phyloP scores from a whole-genome alignment of 768 basidiomycete species.

The Tylopilus rubrobrunneus region DNA sequence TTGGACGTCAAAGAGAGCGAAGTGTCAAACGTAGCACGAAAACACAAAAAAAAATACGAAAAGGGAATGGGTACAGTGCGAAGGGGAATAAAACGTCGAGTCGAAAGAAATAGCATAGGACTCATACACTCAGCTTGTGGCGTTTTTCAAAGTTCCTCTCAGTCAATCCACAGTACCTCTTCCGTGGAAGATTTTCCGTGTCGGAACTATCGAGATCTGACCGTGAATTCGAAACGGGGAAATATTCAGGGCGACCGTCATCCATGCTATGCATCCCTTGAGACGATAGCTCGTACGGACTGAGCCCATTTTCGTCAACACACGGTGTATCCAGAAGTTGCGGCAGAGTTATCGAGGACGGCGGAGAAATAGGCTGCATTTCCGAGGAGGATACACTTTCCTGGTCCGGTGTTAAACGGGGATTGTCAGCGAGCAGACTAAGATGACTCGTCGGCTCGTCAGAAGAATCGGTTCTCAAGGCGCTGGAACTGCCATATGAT shows the following conservation, averaged over 20 bases:
- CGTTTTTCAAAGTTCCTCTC: constrained; percentile 25
- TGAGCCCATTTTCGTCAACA: constrained; percentile 21
- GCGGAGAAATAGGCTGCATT: constrained; percentile 31
- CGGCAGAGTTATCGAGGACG: constrained; percentile 23
- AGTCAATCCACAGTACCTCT: constrained; percentile 17
- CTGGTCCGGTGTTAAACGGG: constrained; percentile 31
- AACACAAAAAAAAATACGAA: background rate
- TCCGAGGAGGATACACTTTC: constrained; percentile 32
- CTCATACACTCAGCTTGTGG: constrained; percentile 27
- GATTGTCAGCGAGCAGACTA: constrained; percentile 25
- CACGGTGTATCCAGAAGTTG: constrained; percentile 25
- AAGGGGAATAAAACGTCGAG: constrained; percentile 7
- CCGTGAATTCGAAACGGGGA: constrained; percentile 34
- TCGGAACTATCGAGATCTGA: constrained; percentile 32
- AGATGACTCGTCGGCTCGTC: constrained; percentile 19
- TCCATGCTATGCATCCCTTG: constrained; percentile 18
- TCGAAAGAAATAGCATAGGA: constrained; percentile 2
- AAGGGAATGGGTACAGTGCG: background rate
- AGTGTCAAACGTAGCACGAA: constrained; percentile 13
- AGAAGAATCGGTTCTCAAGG: constrained; percentile 22
- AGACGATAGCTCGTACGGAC: constrained; percentile 26
- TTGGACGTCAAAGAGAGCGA: constrained; percentile 18
- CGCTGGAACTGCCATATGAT: constrained; percentile 30
- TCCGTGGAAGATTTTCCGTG: constrained; percentile 22
- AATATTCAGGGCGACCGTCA: constrained; percentile 30